Base-by-base conservation (phyloP, 2,329 filamentous ascomycete genomes). In the Fusarium nodosum region DNA sequence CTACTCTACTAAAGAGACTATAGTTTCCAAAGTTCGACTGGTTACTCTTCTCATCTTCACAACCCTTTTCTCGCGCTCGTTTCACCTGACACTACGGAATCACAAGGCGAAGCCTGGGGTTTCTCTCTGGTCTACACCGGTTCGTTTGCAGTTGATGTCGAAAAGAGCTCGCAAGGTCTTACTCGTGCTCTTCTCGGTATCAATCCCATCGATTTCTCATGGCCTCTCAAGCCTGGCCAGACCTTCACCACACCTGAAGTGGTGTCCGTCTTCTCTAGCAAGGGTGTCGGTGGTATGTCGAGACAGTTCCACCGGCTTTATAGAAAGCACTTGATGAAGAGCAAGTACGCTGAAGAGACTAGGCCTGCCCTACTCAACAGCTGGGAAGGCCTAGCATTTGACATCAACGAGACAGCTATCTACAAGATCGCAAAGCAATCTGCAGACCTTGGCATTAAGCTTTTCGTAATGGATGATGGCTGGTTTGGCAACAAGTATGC, bases 401-500 rank as follows among this genome's bases (percentile, higher is more conserved):
- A 88, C 60, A 87, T 84, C 74, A 87, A 90, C 68, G 79, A 87
- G 51, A 84, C 79, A 5, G 84, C 82, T 1, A 83, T 91, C 39
- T 84, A 87, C 22, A 79, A 80, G 1, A 80, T 91, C 0, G 88
- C 88, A 0, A 73, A 84, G 38, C 83, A 88, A 66, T 83, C 88
- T 2, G 87, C 88, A 0, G 82, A 83, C 3, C 82, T 91, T 1
- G 89, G 89, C 0, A 83, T 87, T 26, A 84, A 86, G 61, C 81
- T 91, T 0, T 88, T 91, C 42, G 89, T 91, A 1, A 84, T 88
- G 60, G 89, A 91, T 44, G 89, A 91, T 53, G 89, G 89, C 4
- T 91, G 88, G 89, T 91, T 91, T 54, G 89, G 89, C 0, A 66
- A 72, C 31, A 76, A 89, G 39, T 86, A 89, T 65, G 87, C 88